Evolutionary conservation across 768 basidiomycete species (phyloP), one percentile per base, ranked within the genome.

Genomic region (Nidularia sp.): DNA sequence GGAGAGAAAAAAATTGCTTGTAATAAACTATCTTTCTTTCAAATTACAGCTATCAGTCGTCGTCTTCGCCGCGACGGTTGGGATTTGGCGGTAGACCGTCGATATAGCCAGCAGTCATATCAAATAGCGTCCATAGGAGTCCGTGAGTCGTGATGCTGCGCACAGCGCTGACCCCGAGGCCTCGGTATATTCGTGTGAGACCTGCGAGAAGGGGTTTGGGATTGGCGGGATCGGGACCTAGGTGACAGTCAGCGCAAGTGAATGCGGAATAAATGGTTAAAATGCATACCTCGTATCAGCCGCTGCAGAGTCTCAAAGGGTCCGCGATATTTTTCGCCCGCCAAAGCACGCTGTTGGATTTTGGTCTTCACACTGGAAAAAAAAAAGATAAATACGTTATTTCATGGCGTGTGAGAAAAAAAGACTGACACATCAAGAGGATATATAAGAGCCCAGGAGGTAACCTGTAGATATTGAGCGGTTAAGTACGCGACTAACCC

Each of bases 141-240:
- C 95, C 95, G 58, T 97, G 95, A 5, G 93, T 96, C 33, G 93
- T 90, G 61, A 96, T 87, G 60, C 90, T 94, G 49, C 97, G 83
- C 48, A 91, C 67, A 39, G 95, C 95, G 55, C 93, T 96, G 57
- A 99, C 90, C 51, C 95, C 93, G 48, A 98, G 81, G 50, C 96
- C 97, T 54, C 89, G 86, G 67, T 99, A 99, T 57, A 98, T 84
- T 35, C 93, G 78, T 34, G 85, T 76, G 45, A 97, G 70, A 25
- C 97, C 97, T 43, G 76, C 78, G 5, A 90, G 66, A 7, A 94
- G 70, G 5, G 88, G 80, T 66, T 87, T 88, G 18, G 93, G 93
- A 53, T 84, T 75, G 51, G 75, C 74, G 6, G 88, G 85, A 66
- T 96, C 90, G 15, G 92, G 83, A 42, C 93, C 90, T 92, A 52